Base-by-base conservation (phyloP, 495 filamentous ascomycete species). In the Pseudomonodictys pantanalensis region DNA sequence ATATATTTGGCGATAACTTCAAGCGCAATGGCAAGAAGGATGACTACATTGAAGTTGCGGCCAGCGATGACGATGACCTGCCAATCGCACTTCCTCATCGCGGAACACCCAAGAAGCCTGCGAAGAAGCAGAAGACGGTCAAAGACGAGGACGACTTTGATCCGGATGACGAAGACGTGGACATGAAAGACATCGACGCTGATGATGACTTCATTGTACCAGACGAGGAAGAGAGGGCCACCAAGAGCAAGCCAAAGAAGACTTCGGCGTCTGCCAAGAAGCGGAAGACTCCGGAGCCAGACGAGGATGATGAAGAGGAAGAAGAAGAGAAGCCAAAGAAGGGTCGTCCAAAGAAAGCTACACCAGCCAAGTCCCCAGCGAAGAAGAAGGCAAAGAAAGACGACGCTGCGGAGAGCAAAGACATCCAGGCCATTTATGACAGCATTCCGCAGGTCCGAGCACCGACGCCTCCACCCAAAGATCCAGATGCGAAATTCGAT, bases 341-440 rank as follows among this genome's bases (percentile, higher is more conserved):
- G 52, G 29, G 44, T 9, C 41, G 56, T 26, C 64, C 39, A 22
- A 69, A 66, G 55, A 72, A 66, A 24, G 39, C 46, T 45, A 43
- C 23, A 9, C 35, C 60, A n/a, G 30, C 49, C 6, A 62, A 69
- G 38, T 62, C 64, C 20, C 68, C 71, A 1, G 65, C 60, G 18
- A 86, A 83, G 69, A 88, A 85, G 65, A 72, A 75, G 30, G 72
- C 47, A 18, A 74, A 74, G 60, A 70, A 80, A 25, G 81, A 84
- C 23, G 86, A 84, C 9, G 64, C 75, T 15, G 68, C 82, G 0
- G 87, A 89, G 60, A 83, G 80, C 56, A 78, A 79, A 22, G 79
- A 79, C 39, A 83, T 96, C 15, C 82, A 92, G 68, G 84, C 83
- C 30, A 96, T 98, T 47, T 83, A 96, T 29, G 89, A 95, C 68